A percentile compares a stretch with the other conserved stretches of the same genome.
Conservation (phyloP, 2,329 filamentous ascomycete species). For the Penicillium sp. region DNA sequence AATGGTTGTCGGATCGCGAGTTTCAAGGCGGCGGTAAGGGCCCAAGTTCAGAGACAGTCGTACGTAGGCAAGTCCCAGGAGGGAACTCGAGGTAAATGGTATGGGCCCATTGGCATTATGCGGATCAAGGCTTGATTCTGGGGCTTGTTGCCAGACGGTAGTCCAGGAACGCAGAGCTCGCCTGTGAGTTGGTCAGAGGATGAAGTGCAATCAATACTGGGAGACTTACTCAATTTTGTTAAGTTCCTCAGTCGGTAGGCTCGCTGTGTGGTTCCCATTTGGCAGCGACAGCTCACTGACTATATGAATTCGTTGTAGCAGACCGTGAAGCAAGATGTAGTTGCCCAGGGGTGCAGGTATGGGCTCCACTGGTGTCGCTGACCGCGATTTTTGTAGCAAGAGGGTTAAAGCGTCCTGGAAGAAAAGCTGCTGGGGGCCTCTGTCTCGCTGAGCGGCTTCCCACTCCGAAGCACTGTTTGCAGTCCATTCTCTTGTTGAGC, state of each 20-base stretch:
- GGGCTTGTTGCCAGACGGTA: conserved; percentile 34
- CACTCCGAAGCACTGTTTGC: conserved; percentile 30
- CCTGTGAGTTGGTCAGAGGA: conserved; percentile 10
- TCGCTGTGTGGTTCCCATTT: conserved; percentile 28
- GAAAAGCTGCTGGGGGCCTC: conserved; percentile 28
- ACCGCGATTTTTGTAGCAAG: conserved; percentile 29
- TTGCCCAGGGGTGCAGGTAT: conserved; percentile 54
- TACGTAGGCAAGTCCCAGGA: conserved; percentile 32
- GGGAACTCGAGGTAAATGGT: conserved; percentile 32
- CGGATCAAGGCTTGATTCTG: conserved; percentile 33
- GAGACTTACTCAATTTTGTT: conserved; percentile 32
- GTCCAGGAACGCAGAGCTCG: conserved; percentile 35
- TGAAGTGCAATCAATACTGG: neutral
- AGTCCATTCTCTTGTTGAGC: conserved; percentile 36
- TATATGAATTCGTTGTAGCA: conserved; percentile 61
- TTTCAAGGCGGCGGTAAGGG: conserved; percentile 59
- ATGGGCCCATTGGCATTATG: conserved; percentile 33
- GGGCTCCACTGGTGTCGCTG: conserved; percentile 25
- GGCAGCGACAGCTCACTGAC: conserved; percentile 32
- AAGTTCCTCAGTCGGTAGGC: conserved; percentile 31
- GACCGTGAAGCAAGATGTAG: conserved; percentile 65
- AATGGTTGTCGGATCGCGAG: conserved; percentile 58
- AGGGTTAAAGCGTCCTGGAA: conserved; percentile 34
- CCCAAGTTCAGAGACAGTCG: conserved; percentile 47
- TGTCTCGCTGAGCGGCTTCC: conserved; percentile 28